A percentile compares a stretch with the other conserved stretches of the same genome.
Conservation (phyloP, 371 early-diverging fungal genomes). For the Rhizopus arrhizus region DNA sequence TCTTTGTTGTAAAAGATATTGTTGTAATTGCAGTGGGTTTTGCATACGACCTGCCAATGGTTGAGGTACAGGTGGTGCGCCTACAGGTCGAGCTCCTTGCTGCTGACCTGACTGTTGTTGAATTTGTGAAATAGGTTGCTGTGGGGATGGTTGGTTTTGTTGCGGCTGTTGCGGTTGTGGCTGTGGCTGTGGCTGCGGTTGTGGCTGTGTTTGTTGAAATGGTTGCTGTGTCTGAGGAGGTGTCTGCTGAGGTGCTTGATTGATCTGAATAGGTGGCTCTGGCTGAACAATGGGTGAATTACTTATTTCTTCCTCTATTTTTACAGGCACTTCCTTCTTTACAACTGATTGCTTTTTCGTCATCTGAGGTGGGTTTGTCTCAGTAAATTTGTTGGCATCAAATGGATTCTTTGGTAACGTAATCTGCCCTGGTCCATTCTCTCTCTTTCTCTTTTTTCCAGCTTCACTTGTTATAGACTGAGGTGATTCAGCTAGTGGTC, state of each 20-base stretch:
- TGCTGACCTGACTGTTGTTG: conserved; percentile 2
- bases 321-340: conserved; percentile 15
- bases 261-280: too few species aligned
- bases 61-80: not conserved
- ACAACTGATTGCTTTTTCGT: conserved; percentile 22
- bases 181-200: not conserved
- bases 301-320: conserved; percentile 4
- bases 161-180: not conserved
- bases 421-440: conserved; percentile 45
- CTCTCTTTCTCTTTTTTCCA: conserved; percentile 43
- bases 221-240: conserved; percentile 7
- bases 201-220: conserved; percentile 7
- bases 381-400: conserved; percentile 43
- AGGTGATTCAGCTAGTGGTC: conserved; percentile 26
- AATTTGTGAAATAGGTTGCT: not conserved
- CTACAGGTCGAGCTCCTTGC: not conserved
- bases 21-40: conserved; percentile 29
- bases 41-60: conserved; percentile 20
- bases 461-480: conserved; percentile 32
- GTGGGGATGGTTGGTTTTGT: not conserved
- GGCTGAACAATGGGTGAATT: not conserved
- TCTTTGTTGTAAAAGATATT: conserved; percentile 30
- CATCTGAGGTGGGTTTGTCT: conserved; percentile 25
- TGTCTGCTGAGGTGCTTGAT: not conserved
- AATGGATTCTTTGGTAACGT: conserved; percentile 42